Conservation (phyloP, 1,139 yeast species). For the Suhomyces bolitotheri region DNA sequence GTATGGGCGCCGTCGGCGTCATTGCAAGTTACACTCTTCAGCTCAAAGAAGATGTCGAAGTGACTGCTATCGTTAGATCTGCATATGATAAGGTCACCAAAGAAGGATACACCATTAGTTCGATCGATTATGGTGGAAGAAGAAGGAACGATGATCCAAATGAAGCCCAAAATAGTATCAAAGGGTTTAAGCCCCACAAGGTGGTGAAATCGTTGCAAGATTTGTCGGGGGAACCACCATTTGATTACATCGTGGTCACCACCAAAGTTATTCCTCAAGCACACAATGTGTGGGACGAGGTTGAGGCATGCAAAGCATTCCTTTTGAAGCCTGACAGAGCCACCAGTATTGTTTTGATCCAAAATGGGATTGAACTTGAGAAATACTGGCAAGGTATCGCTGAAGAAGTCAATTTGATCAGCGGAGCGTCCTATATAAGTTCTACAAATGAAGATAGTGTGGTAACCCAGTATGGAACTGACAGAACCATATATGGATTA, state of each 20-base stretch:
- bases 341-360: constrained; percentile 62
- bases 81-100: constrained; percentile 29
- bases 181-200: constrained; percentile 28
- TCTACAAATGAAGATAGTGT: constrained; percentile 58
- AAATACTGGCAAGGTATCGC: constrained; percentile 59
- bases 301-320: constrained; percentile 13
- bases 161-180: constrained; percentile 19
- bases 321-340: constrained; percentile 13
- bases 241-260: constrained; percentile 34
- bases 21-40: constrained; percentile 64
- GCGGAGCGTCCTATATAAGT: constrained; percentile 71
- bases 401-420: constrained; percentile 31
- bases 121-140: constrained; percentile 28
- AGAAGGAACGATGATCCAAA: constrained; percentile 18
- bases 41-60: constrained; percentile 35
- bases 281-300: constrained; percentile 26
- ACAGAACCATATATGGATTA: constrained; percentile 56
- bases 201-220: constrained; percentile 28
- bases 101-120: constrained; percentile 32
- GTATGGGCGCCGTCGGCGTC: constrained; percentile 76
- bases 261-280: constrained; percentile 35
- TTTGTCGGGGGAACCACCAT: constrained; percentile 26
- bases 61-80: constrained; percentile 35
- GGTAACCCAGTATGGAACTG: constrained; percentile 55
- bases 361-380: constrained; percentile 71